Evolutionary conservation across 495 filamentous ascomycete species (phyloP).

Genomic region (Tuber umbilicatum): DNA sequence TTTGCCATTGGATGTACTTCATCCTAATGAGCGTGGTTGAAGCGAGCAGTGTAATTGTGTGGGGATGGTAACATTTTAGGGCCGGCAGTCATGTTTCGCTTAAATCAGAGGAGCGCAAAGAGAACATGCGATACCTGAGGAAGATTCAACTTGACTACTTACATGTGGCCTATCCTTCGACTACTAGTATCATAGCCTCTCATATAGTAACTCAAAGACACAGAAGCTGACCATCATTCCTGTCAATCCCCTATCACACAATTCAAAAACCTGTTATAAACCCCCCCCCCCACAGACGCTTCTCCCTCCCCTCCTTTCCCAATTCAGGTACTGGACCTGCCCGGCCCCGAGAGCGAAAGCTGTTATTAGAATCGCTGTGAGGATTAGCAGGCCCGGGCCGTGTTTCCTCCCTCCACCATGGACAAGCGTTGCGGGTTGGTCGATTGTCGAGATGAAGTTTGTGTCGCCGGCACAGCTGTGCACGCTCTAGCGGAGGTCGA

Average conservation of each 20-base stretch:
- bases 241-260: neutral
- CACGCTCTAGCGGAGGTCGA: conserved; percentile 3
- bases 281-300: too few relatives aligned
- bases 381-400: conserved; percentile 71
- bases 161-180: too few relatives aligned
- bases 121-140: too few relatives aligned
- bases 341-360: conserved; percentile 85
- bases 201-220: too few relatives aligned
- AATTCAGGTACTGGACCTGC: conserved; percentile 72
- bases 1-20: too few relatives aligned
- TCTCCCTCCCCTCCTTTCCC: neutral
- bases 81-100: too few relatives aligned
- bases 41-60: neutral
- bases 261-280: neutral
- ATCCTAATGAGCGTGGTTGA: neutral
- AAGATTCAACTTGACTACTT: too few relatives aligned
- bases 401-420: conserved; percentile 61
- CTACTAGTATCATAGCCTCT: too few relatives aligned
- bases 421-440: conserved; percentile 73
- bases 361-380: conserved; percentile 82
- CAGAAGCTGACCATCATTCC: too few relatives aligned
- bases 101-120: too few relatives aligned
- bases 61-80: too few relatives aligned
- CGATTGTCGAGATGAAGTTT: conserved; percentile 70
- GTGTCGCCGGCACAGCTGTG: conserved; percentile 55